Evolutionary conservation across 495 filamentous ascomycete species (phyloP).

Genomic region (Wilcoxina mikolae): DNA sequence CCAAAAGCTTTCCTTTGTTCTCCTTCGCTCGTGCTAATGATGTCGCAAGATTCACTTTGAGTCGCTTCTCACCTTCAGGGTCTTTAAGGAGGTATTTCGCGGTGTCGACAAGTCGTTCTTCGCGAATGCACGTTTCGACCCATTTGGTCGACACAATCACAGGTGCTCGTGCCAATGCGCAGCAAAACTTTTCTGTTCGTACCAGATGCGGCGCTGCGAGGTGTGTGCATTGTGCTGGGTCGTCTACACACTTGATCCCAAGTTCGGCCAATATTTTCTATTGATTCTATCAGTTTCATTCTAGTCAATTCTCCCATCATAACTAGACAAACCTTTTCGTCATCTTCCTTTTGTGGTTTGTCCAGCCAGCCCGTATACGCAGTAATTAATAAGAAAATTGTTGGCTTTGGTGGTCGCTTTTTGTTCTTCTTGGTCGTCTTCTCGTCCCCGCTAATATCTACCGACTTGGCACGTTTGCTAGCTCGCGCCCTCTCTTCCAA

Average conservation of each 20-base stretch:
- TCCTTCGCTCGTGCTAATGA: conserved; percentile 51
- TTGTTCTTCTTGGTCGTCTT: conserved; percentile 12
- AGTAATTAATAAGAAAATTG: conserved; percentile 23
- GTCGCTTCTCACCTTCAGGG: conserved; percentile 50
- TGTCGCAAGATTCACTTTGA: conserved; percentile 50
- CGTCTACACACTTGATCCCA: conserved; percentile 64
- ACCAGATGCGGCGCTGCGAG: conserved; percentile 75
- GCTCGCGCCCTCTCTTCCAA: conserved; percentile 17
- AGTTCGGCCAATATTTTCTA: conserved; percentile 70
- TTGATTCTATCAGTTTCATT: conserved; percentile 21
- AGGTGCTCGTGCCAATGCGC: conserved; percentile 63
- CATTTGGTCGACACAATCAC: conserved; percentile 62
- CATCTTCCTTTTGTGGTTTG: conserved; percentile 53
- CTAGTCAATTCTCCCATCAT: background rate
- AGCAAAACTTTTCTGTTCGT: conserved; percentile 84
- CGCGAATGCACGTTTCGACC: conserved; percentile 54
- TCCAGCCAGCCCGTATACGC: conserved; percentile 24
- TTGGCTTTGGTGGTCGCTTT: conserved; percentile 21
- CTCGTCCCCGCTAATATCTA: conserved; percentile 13
- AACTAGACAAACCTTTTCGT: conserved; percentile 52
- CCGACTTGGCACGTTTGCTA: conserved; percentile 39
- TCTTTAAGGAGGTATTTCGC: conserved; percentile 54
- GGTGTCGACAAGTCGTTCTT: conserved; percentile 42
- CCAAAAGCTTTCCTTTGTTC: conserved; percentile 61
- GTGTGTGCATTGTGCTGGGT: conserved; percentile 62